These are phyloP conservation scores for Fusarium longipes DNA, from an alignment of 2,329 filamentous ascomycete species.

Conservation along the genomic window DNA sequence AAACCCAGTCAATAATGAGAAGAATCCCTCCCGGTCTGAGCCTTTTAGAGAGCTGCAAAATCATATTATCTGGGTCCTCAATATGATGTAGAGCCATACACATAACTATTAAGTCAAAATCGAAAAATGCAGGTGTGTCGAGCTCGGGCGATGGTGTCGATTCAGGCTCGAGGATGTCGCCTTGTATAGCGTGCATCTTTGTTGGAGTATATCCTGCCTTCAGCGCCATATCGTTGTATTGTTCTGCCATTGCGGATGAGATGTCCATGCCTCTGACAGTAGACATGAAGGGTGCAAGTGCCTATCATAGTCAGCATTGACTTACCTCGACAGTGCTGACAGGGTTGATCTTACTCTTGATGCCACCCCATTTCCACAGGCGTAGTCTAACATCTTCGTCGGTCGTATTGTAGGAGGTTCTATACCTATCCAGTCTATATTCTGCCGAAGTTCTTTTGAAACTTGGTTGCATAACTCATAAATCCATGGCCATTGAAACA, in stretches of 20 bases:
- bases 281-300: constrained; percentile 48
- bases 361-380: constrained; percentile 48
- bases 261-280: constrained; percentile 52
- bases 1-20: constrained; percentile 51
- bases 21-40: constrained; percentile 48
- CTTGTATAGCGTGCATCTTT: constrained; percentile 49
- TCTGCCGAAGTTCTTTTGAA: constrained; percentile 40
- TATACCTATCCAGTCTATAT: constrained; percentile 46
- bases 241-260: constrained; percentile 47
- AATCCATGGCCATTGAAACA: constrained; percentile 44
- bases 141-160: constrained; percentile 38
- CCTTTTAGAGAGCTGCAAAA: constrained; percentile 45
- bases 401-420: constrained; percentile 1
- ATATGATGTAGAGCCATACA: constrained; percentile 54
- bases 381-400: constrained; percentile 48
- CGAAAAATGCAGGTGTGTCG: constrained; percentile 33
- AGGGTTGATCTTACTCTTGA: constrained; percentile 41
- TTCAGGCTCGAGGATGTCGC: constrained; percentile 45
- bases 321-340: rapidly evolving
- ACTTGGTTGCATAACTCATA: constrained; percentile 42
- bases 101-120: constrained; percentile 51
- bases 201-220: constrained; percentile 38
- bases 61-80: constrained; percentile 44
- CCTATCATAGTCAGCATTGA: constrained; percentile 41
- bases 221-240: constrained; percentile 48